phyloP scores from a whole-genome alignment of 257 asterid genomes.

The Datura wrightii region DNA sequence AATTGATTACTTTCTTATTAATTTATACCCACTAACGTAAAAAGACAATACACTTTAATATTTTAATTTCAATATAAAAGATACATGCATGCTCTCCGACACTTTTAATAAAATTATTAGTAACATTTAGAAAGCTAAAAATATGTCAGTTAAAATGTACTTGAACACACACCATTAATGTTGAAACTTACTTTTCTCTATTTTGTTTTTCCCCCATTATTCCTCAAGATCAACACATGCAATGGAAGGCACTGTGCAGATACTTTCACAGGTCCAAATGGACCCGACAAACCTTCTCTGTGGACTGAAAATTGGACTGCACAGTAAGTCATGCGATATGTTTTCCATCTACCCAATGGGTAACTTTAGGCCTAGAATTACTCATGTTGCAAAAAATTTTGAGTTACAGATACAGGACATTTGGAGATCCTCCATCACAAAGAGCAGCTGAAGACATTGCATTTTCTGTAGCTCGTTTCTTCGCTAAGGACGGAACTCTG shows the following conservation, averaged over 20 bases:
- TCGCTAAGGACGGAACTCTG: conserved; percentile 70
- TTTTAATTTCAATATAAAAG: not conserved
- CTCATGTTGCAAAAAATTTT: not conserved
- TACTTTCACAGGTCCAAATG: conserved; percentile 82
- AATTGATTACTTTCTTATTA: too few relatives aligned
- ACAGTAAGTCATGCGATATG: conserved; percentile 46
- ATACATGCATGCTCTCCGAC: too few relatives aligned
- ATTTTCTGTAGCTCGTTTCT: conserved; percentile 63
- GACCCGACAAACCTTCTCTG: conserved; percentile 79
- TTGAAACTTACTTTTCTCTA: too few relatives aligned
- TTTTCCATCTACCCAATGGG: conserved; percentile 48
- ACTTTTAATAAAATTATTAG: too few relatives aligned
- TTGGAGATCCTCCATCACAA: conserved; percentile 74
- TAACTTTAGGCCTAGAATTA: conserved; percentile 67
- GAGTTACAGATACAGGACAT: conserved; percentile 63
- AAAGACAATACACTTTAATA: not conserved
- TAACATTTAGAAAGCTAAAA: too few relatives aligned
- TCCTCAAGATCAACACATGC: conserved; percentile 77
- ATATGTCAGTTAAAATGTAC: too few relatives aligned
- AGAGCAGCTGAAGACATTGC: conserved; percentile 76
- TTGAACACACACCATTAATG: too few relatives aligned
- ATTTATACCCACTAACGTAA: too few relatives aligned
- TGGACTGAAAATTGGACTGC: conserved; percentile 70
- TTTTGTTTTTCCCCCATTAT: not conserved
- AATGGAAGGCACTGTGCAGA: conserved; percentile 95